Percentiles rank a stretch among this genome's conserved stretches.
These are phyloP conservation scores for Neurospora hispaniola DNA, from an alignment of 495 filamentous ascomycete genomes.

Conservation along the genomic window DNA sequence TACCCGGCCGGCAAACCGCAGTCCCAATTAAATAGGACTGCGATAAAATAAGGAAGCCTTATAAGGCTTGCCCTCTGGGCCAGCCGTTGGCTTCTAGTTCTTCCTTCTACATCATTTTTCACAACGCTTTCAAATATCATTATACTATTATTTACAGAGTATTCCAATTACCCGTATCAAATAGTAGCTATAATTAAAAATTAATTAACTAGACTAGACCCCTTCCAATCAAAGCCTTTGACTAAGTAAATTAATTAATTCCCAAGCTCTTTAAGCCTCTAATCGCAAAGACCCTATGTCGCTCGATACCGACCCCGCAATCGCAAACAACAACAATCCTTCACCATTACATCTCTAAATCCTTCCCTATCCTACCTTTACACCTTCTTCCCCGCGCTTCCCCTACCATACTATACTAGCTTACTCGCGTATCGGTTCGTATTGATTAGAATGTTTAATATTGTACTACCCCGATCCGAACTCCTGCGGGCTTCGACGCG, in stretches of 20 bases:
- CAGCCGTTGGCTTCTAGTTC: no score
- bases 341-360: not conserved
- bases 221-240: not conserved
- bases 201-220: not conserved
- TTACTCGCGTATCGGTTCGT: not conserved
- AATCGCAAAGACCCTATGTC: not conserved
- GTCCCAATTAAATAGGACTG: no score
- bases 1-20: no score
- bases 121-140: no score
- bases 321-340: not conserved
- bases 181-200: not conserved
- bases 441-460: no score
- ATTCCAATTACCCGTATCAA: not conserved
- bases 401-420: not conserved
- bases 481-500: not conserved
- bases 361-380: not conserved
- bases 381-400: not conserved
- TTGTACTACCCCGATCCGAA: not conserved
- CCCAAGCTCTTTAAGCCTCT: not conserved
- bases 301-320: not conserved
- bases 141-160: no score
- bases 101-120: no score
- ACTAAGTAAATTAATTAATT: not conserved
- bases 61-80: no score
- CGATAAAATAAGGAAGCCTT: no score